Base-by-base conservation (phyloP, 305 asterid genomes). In the Fraxinus ornus region DNA sequence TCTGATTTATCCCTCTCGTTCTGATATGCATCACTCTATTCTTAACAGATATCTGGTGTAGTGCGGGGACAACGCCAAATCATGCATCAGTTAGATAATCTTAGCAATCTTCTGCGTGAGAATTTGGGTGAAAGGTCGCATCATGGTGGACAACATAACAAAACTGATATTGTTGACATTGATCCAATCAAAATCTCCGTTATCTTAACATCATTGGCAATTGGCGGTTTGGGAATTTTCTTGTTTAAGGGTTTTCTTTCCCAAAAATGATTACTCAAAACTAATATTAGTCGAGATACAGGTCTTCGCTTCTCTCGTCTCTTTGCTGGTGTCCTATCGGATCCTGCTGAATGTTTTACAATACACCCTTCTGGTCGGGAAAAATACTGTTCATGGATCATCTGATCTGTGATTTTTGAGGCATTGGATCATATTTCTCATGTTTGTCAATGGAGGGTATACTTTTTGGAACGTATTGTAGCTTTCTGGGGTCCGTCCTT, bases 61-160 rank as follows among this genome's bases (percentile, higher is more conserved):
- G 85, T 90, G 22, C 92, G 97, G 13, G 91, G 97, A 9, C 99
- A 97, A 64, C 94, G 95, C 77, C 98, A 97, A 89, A 87, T 93
- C 52, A 88, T 95, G 88, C 95, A 92, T 77, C 98, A 94, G 88
- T 74, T 83, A 75, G 88, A 87, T 73, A 88, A 82, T 9, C 86
- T 88, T 19, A 83, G 78, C 55, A 88, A 75, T 55, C 80, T 85
- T 83, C 81, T 90, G 10, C 87, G 87, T 0, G 88, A 87, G 30
- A 77, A 81, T 44, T 49, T 80, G 72, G 87, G 82, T 22, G 87
- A 82, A 41, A 81, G 35, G 33, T 79, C 81, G 1, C 86, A 76
- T 0, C 82, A 79, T 60, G 74, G 81, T 1, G 77, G 78, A 41
- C 64, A 71, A 70, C 35, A 24, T 72, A 81, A 81, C 78, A 79